Evolutionary conservation across 495 filamentous ascomycete genomes (phyloP).

Genomic region (Filosporella fistucella): DNA sequence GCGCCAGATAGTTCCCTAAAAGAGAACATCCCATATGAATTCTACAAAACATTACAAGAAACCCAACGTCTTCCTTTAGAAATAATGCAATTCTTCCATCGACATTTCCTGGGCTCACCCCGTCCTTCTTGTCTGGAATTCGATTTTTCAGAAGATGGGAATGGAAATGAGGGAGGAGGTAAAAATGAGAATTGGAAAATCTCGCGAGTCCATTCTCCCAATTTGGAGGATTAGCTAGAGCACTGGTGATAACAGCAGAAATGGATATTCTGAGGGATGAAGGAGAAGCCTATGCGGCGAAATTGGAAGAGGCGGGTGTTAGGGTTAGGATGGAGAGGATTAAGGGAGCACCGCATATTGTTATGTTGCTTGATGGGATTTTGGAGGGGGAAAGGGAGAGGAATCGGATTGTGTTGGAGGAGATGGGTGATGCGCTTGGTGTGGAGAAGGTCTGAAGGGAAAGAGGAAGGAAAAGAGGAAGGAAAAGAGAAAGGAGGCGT

Average conservation of each 20-base stretch:
- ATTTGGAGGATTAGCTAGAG: conserved; percentile 20
- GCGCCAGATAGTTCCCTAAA: background rate
- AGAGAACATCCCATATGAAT: conserved; percentile 18
- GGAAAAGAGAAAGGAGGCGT: too few species aligned
- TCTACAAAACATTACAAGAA: conserved; percentile 21
- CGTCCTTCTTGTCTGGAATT: too few species aligned
- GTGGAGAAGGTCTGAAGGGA: too few species aligned
- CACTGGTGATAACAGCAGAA: conserved; percentile 26
- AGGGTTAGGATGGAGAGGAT: conserved; percentile 23
- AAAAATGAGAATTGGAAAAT: conserved; percentile 25
- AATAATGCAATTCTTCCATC: conserved; percentile 26
- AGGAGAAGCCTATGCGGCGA: conserved; percentile 24
- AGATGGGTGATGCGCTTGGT: background rate
- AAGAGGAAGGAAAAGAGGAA: too few species aligned
- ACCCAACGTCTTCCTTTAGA: conserved; percentile 24
- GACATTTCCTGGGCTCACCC: conserved; percentile 25
- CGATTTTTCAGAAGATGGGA: too few species aligned
- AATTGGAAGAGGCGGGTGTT: conserved; percentile 20
- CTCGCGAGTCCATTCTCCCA: conserved; percentile 23
- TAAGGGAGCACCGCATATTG: conserved; percentile 24
- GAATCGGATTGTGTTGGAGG: background rate
- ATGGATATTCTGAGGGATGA: conserved; percentile 28
- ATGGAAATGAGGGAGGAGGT: too few species aligned
- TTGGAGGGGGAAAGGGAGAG: conserved; percentile 3
- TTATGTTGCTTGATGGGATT: conserved; percentile 18